Base-by-base conservation (phyloP, 106 monocot genomes). In the Cymbidium sinense region DNA sequence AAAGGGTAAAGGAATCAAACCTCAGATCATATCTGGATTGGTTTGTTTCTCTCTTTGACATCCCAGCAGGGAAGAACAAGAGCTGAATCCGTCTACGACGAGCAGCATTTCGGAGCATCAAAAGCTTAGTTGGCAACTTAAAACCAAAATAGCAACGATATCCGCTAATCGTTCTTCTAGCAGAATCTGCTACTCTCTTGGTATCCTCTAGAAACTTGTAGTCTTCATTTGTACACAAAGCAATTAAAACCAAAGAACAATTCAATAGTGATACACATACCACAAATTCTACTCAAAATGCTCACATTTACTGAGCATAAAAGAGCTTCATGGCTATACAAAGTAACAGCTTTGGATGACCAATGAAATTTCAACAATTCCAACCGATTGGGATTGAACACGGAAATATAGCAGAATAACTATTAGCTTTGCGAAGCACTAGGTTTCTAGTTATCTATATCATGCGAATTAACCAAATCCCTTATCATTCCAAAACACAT, bases 141-240 rank as follows among this genome's bases (percentile, higher is more conserved):
- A 80, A 82, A 21, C 77, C 54, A 34, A 64, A 73, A 62, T 81
- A 73, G 8, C 85, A 35, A 28, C 84, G 79, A 36, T 79, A 88
- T 12, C 37, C 77, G 23, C 36, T 25, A 21, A 75, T 62, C 81
- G 77, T 70, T 67, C 93, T 81, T 2, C 76, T 86, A 0, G 96
- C 93, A 0, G 89, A 80, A 25, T 96, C 96, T 29, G 87, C 55
- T 2, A 79, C 81, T 75, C 89, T 79, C 76, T 86, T 91, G 17
- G 93, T 83, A 61, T 96, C 96, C 88, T 96, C 96, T 58, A 96
- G 70, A 50, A 96, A 86, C 64, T 74, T 82, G 79, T 89, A 96
- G 83, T 96, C 96, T 96, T 82, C 27, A n/a, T 15, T 19, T 5
- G 31, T 5, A 35, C 71, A 71, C 27, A 74, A 70, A 17, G 43